Evolutionary conservation across 208 protist species (phyloP).

Genomic region (Dictyostelium gargantuum): DNA sequence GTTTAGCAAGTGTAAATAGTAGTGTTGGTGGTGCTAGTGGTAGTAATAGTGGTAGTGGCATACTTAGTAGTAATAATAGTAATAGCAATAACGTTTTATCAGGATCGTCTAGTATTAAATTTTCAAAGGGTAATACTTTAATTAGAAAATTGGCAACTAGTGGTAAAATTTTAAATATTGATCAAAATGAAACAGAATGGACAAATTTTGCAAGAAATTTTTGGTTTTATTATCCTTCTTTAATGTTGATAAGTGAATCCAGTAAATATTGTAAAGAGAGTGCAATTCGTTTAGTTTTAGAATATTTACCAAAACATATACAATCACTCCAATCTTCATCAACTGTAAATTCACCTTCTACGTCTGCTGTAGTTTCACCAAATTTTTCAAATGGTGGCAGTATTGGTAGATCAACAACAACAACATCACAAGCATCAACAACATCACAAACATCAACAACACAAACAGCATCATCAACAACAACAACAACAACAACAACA

Average conservation of each 20-base stretch:
- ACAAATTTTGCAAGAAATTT: constrained; percentile 38
- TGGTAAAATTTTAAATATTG: neutral
- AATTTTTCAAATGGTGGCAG: neutral
- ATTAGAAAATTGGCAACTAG: neutral
- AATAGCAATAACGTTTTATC: neutral
- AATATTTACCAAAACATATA: constrained; percentile 27
- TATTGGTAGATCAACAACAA: neutral
- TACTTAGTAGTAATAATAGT: neutral
- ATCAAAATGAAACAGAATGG: constrained; percentile 31
- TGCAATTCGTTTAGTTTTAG: neutral
- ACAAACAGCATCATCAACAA: neutral
- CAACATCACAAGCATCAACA: neutral
- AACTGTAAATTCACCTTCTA: neutral
- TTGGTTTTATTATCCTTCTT: constrained; percentile 57
- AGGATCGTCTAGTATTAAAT: neutral
- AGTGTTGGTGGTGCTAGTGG: neutral
- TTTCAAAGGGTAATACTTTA: constrained; percentile 8
- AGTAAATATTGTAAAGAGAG: constrained; percentile 30
- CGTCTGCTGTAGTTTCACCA: neutral
- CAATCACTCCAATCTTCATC: neutral
- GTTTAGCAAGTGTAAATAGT: neutral
- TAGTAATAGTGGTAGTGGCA: neutral
- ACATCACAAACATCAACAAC: neutral
- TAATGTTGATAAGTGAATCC: constrained; percentile 36
- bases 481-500: neutral